phyloP scores from a whole-genome alignment of 75 land plant species.

The Ceratopteris richardii region DNA sequence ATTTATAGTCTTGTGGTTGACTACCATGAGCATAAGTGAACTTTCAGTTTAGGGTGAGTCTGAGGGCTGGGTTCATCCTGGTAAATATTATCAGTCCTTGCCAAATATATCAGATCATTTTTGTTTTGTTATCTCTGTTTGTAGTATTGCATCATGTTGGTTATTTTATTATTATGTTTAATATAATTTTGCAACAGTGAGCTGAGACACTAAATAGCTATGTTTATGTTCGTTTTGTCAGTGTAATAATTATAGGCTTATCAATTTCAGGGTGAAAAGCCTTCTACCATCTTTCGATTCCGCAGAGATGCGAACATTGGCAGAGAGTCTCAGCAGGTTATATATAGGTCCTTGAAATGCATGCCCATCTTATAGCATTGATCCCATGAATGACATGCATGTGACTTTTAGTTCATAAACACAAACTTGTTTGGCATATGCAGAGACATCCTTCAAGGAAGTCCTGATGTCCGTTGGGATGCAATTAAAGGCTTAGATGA shows the following conservation, averaged over 20 bases:
- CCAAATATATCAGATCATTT: too few relatives aligned
- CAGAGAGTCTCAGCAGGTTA: slow-evolving; percentile 71
- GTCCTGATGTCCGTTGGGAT: slow-evolving; percentile 92
- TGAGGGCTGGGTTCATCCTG: too few relatives aligned
- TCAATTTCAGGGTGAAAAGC: slow-evolving; percentile 45
- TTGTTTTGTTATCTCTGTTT: too few relatives aligned
- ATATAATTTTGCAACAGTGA: too few relatives aligned
- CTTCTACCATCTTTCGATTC: slow-evolving; percentile 74
- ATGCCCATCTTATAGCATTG: not conserved
- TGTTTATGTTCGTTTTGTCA: too few relatives aligned
- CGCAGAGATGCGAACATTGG: slow-evolving; percentile 64
- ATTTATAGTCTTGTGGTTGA: too few relatives aligned
- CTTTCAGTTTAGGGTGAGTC: too few relatives aligned
- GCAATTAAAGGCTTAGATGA: slow-evolving; percentile 82
- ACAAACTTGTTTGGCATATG: slow-evolving; percentile 2
- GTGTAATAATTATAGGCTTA: not conserved
- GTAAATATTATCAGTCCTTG: too few relatives aligned
- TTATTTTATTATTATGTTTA: slow-evolving; percentile 2
- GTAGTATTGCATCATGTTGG: too few relatives aligned
- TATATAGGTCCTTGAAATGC: slow-evolving; percentile 3
- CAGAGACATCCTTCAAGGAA: slow-evolving; percentile 89
- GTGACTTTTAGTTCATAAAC: not conserved
- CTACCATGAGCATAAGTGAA: too few relatives aligned
- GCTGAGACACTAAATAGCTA: too few relatives aligned
- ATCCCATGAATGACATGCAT: not conserved